Evolutionary conservation across 257 asterid genomes (phyloP), one percentile per base, ranked within the genome.

Genomic region (Forsythia suspensa): DNA sequence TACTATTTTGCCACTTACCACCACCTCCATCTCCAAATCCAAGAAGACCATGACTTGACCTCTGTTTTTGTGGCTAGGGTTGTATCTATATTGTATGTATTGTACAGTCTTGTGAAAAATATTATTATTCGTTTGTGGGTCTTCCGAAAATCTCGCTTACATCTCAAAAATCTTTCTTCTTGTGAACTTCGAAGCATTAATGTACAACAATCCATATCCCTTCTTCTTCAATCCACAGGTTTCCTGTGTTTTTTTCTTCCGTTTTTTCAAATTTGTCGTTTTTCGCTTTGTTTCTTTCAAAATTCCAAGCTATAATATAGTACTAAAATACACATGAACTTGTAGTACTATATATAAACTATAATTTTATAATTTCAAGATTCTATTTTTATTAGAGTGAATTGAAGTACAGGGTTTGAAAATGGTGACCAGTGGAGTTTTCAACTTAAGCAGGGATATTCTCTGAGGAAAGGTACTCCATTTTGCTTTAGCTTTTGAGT

Each of bases 201-300:
- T 52, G 76, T 55, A 55, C 61, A 70, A 82, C 80, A 77, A 84
- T 80, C 66, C 39, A 16, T 37, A 68, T 80, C 76, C 88, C 88
- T 88, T 83, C 87, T 73, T 74, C 92, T 83, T 80, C 88, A 86
- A 78, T 86, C 85, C 89, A 89, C 97, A 82, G 90, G 88, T 89
- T 80, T 90, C 80, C 80, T 85, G 90, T 84, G 89, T 85, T 84
- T 85, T 76, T 72, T 72, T 77, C 48, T 73, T 51, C 75, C 63
- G 69, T 78, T 72, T 82, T 86, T 74, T 85, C 89, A 73, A 82
- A 73, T n/a, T 85, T 86, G 88, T 84, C 90, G 75, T 82, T 72
- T 85, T 83, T 76, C 52, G 24, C 71, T 59, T 84, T 88, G 89
- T 86, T 89, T 81, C 29, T 43, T 44, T 44, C 86, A 81, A 75